Percentiles rank a stretch among this genome's conserved stretches.
These are phyloP conservation scores for Chlorella sp. DNA, from an alignment of 139 green algal species.

Conservation along the genomic window DNA sequence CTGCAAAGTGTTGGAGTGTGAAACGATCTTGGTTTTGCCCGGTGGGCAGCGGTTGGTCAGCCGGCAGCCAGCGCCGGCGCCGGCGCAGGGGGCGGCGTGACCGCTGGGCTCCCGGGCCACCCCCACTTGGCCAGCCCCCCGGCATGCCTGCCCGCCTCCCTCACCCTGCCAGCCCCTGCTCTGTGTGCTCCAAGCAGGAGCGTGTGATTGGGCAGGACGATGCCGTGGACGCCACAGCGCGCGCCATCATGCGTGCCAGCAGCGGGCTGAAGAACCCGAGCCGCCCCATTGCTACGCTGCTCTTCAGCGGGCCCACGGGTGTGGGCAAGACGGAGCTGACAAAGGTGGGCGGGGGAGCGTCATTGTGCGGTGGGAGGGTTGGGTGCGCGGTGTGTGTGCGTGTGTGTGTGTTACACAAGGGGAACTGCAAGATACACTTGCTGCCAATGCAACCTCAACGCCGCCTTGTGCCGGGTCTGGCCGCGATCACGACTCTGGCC, in stretches of 20 bases:
- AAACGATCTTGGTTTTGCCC: too few relatives aligned
- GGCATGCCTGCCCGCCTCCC: background rate
- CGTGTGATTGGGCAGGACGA: constrained; percentile 80
- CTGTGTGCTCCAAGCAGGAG: background rate
- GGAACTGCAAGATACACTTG: too few relatives aligned
- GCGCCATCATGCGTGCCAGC: constrained; percentile 62
- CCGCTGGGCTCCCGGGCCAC: background rate
- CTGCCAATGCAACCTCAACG: too few relatives aligned
- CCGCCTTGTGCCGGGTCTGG: too few relatives aligned
- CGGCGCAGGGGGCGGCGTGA: background rate
- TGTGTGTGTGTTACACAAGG: too few relatives aligned
- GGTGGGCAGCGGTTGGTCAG: too few relatives aligned
- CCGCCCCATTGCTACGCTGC: constrained; percentile 75
- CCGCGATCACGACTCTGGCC: too few relatives aligned
- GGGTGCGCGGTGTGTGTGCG: background rate
- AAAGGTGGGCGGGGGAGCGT: constrained; percentile 33
- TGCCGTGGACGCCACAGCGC: constrained; percentile 62
- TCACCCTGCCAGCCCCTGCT: background rate
- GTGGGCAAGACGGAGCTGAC: constrained; percentile 90
- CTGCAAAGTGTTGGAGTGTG: too few relatives aligned
- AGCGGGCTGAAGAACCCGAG: constrained; percentile 67
- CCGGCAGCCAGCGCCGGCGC: background rate
- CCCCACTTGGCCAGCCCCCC: background rate
- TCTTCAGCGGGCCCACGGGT: constrained; percentile 84
- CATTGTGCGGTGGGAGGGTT: background rate